Evolutionary conservation across 2,329 filamentous ascomycete genomes (phyloP), one percentile per base, ranked within the genome.

Genomic region (Lasiodiplodia gonubiensis): DNA sequence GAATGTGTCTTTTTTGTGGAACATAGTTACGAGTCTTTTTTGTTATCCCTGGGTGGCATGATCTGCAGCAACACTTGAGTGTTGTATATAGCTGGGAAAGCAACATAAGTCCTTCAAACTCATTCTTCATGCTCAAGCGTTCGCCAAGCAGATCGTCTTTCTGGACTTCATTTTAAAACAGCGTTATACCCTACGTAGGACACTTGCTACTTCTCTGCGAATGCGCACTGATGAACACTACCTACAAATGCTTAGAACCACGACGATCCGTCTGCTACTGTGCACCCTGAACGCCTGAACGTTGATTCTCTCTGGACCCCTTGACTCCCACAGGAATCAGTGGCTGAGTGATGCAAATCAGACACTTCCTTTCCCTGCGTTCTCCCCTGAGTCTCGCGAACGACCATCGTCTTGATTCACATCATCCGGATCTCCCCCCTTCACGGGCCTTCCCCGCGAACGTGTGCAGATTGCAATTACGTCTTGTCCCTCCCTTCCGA

Each of bases 21-120:
- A 63, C 7, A 63, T 51, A 37, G 46, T 63, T 63, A 63, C 59
- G 59, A 63, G 49, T 51, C n/a, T 37, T 63, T 63, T 51, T 35
- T 37, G 12, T n/a, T 25, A 21, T 42, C 33, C 14, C 16, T 39
- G 30, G 59, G 59, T 48, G 59, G 46, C 46, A 51, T 51, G 27
- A n/a, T 63, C 49, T 51, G 42, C 42, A 51, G 25, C 42, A 21
- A 49, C 14, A 25, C 23, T 25, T 35, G 35, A 14, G 23, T n/a
- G 30, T 33, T 63, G 46, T 7, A 35, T 37, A 37, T 63, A 63
- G 39, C 18, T 48, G 39, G 30, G 59, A 63, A 63, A 63, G 27
- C 59, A 63, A 63, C 30, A 18, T 48, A 48, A 48, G 12, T 11
- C 42, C 11, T 63, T n/a, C 16, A 48, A 63, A 6, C 23, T 39